Base-by-base conservation (phyloP, 192 early-diverging fungal genomes). In the Phlyctochytrium bullatum region DNA sequence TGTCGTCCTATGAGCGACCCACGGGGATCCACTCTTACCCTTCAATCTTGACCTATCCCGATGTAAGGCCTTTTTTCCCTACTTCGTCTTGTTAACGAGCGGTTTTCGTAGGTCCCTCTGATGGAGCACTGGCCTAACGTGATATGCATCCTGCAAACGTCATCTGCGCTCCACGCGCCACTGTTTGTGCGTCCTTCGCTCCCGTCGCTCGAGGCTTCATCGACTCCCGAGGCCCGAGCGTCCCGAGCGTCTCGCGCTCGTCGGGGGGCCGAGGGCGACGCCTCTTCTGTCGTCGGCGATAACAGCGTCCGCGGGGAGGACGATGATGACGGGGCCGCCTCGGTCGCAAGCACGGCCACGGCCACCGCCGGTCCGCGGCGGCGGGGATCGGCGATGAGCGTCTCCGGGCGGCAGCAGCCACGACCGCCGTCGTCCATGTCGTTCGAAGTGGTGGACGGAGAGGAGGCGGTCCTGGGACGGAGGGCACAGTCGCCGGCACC, bases 41-140 rank as follows among this genome's bases (percentile, higher is more conserved):
- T 4, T 54, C 57, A 20, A 53, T 72, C 20, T 66, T 62, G 58
- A 60, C n/a, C 52, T n/a, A 36, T 51, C 71, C 71, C 24, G 4
- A 40, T 32, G 69, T 71, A 64, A 54, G 62, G 34, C 14, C 23
- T 23, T 24, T 34, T 20, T 29, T 28, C 3, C 1, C 0, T 17
- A 24, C 64, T 14, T 59, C 12, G n/a, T 34, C 24, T 28, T n/a
- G 33, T 34, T 67, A 54, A 25, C 62, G 25, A 63, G 20, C 16
- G 32, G 3, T 28, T 2, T 3, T 58, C 23, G 23, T 40, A 72
- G 64, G 71, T 67, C 2, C 59, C 71, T 3, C 66, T 65, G 1
- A 17, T 52, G 2, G 66, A 67, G 24, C 71, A 73, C 30, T 73
- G 71, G 71, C 71, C 71, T 16, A 73, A 73, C 35, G 62, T 73